phyloP scores from a whole-genome alignment of 306 rosid genomes.

The Casuarina glauca region DNA sequence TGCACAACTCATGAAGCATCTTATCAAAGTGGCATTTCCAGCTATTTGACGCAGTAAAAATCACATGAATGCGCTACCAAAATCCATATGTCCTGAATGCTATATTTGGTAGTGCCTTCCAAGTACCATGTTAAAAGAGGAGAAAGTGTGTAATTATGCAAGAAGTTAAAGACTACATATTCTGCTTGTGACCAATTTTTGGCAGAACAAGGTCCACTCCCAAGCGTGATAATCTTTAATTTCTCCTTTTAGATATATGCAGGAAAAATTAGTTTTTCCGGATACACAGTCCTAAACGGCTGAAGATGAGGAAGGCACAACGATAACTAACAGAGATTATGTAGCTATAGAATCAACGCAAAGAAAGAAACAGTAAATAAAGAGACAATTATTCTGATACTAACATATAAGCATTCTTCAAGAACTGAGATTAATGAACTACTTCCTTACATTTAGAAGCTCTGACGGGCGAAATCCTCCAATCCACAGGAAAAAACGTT shows the following conservation, averaged over 20 bases:
- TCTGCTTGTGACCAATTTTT: not conserved
- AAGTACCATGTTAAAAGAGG: not conserved
- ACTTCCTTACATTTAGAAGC: slow-evolving; percentile 62
- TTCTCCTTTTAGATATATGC: not conserved
- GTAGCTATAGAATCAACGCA: not conserved
- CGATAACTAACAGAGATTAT: not conserved
- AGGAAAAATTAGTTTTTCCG: not conserved
- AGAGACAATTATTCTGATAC: not conserved
- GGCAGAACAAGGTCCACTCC: not conserved
- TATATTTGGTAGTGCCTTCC: not conserved
- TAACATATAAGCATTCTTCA: slow-evolving; percentile 17
- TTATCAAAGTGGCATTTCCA: not conserved
- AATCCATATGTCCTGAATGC: not conserved
- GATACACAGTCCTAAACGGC: not conserved
- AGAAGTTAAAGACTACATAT: not conserved
- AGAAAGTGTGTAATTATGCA: not conserved
- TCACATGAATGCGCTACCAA: not conserved
- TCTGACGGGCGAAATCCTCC: slow-evolving; percentile 99
- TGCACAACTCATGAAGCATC: not conserved
- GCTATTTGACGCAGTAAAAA: not conserved
- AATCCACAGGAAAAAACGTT: slow-evolving; percentile 89
- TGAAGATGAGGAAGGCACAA: not conserved
- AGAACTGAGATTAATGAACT: slow-evolving; percentile 16
- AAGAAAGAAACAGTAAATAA: not conserved
- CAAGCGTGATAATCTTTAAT: not conserved